Evolutionary conservation across 179 eudicot genomes (phyloP).

Genomic region (Vitellaria paradoxa): DNA sequence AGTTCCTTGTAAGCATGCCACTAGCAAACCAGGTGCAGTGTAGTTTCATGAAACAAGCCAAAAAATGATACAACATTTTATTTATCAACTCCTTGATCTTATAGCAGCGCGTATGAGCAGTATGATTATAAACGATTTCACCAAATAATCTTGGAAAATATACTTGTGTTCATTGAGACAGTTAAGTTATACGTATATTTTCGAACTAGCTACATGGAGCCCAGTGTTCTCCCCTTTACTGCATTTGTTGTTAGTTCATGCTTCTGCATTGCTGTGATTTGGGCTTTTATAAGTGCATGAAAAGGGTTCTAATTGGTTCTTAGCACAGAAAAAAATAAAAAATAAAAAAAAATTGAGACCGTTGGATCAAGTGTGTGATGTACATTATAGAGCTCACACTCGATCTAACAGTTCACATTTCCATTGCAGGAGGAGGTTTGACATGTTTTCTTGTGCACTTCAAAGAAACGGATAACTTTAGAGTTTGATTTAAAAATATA

Average conservation of each 20-base stretch:
- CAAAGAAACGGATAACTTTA: no score
- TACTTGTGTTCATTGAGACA: neutral
- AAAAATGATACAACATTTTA: neutral
- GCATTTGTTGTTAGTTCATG: neutral
- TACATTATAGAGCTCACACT: no score
- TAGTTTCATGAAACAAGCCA: slow-evolving; percentile 12
- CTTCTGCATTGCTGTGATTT: neutral
- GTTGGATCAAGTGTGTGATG: no score
- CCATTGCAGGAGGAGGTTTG: no score
- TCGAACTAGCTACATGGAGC: neutral
- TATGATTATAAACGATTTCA: neutral
- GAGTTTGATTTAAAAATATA: no score
- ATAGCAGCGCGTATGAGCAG: neutral
- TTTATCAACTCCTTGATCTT: neutral
- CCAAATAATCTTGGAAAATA: neutral
- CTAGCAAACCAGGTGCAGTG: slow-evolving; percentile 39
- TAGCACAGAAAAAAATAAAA: no score
- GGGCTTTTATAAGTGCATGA: no score
- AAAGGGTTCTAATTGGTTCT: no score
- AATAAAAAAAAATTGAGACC: no score
- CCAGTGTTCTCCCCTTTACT: neutral
- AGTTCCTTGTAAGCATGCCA: slow-evolving; percentile 53
- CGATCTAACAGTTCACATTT: no score
- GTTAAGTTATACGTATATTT: neutral
- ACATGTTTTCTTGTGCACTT: no score